These are phyloP conservation scores for Psilocybe sp. DNA, from an alignment of 768 basidiomycete species.

Conservation along the genomic window DNA sequence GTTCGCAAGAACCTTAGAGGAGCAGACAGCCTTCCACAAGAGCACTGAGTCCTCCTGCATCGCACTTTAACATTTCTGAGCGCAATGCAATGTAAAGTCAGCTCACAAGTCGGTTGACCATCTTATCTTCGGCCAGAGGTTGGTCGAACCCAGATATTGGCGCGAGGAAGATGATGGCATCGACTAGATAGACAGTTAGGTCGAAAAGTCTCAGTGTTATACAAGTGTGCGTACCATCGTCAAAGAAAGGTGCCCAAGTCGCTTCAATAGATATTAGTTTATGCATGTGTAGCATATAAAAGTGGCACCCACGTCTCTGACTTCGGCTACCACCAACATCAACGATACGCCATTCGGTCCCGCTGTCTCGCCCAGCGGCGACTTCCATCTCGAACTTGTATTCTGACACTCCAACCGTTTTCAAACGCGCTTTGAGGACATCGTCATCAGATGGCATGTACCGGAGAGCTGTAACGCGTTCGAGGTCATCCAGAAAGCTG, in stretches of 20 bases:
- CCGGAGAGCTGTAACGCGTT: conserved; percentile 57
- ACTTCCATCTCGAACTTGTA: conserved; percentile 80
- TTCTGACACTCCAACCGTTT: conserved; percentile 77
- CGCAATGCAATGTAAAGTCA: conserved; percentile 2
- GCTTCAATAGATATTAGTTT: conserved; percentile 27
- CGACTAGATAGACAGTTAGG: conserved; percentile 33
- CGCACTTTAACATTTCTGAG: background rate
- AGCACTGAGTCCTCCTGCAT: conserved; percentile 79
- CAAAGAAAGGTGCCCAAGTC: conserved; percentile 72
- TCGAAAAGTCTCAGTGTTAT: background rate
- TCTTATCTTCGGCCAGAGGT: conserved; percentile 59
- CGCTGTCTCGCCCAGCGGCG: conserved; percentile 46
- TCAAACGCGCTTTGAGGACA: conserved; percentile 72
- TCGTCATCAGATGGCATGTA: conserved; percentile 77
- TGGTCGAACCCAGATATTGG: conserved; percentile 76
- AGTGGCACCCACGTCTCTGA: conserved; percentile 33
- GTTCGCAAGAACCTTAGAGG: conserved; percentile 74
- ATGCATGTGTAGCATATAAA: background rate
- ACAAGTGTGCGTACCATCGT: conserved; percentile 39
- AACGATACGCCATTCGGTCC: conserved; percentile 72
- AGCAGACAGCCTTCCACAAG: conserved; percentile 86
- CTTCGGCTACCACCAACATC: conserved; percentile 78
- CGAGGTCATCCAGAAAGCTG: conserved; percentile 71
- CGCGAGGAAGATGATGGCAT: conserved; percentile 77
- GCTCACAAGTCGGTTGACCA: conserved; percentile 56